Conservation (phyloP, 1,284 basidiomycete genomes). For the Singerocomus inundabilis region DNA sequence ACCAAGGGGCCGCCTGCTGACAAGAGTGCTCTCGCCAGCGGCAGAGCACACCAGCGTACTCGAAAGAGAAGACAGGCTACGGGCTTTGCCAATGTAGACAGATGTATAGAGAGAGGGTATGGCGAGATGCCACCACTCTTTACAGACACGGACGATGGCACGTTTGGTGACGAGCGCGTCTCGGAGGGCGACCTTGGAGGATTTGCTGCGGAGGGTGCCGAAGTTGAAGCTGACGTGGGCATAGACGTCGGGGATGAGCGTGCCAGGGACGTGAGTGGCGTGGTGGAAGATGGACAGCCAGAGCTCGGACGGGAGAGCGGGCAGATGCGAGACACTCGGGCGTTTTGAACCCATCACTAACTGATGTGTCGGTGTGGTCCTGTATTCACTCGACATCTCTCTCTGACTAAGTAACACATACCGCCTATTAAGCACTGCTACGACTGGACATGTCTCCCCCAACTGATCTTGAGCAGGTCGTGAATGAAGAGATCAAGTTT, state of each 20-base stretch:
- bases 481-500: slow-evolving; percentile 59
- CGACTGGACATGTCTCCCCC: slow-evolving; percentile 38
- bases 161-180: slow-evolving; percentile 33
- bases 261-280: slow-evolving; percentile 31
- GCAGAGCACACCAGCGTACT: slow-evolving; percentile 19
- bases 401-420: too few species aligned
- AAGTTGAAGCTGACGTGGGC: slow-evolving; percentile 14
- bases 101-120: slow-evolving; percentile 34
- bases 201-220: slow-evolving; percentile 8
- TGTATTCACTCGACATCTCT: too few species aligned
- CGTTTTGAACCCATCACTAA: too few species aligned
- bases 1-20: slow-evolving; percentile 22
- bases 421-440: too few species aligned
- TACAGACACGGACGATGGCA: slow-evolving; percentile 39
- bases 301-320: slow-evolving; percentile 38
- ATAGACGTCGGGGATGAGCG: slow-evolving; percentile 29
- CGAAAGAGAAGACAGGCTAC: slow-evolving; percentile 25
- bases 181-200: slow-evolving; percentile 12
- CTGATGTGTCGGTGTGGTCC: too few species aligned
- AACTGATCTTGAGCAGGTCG: slow-evolving; percentile 58
- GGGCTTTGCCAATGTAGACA: slow-evolving; percentile 27
- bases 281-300: slow-evolving; percentile 35
- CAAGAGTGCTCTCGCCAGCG: slow-evolving; percentile 5
- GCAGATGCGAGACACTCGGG: not conserved
- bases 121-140: slow-evolving; percentile 37